These are phyloP conservation scores for Nicotiana knightiana DNA, from an alignment of 257 asterid species.

Conservation along the genomic window DNA sequence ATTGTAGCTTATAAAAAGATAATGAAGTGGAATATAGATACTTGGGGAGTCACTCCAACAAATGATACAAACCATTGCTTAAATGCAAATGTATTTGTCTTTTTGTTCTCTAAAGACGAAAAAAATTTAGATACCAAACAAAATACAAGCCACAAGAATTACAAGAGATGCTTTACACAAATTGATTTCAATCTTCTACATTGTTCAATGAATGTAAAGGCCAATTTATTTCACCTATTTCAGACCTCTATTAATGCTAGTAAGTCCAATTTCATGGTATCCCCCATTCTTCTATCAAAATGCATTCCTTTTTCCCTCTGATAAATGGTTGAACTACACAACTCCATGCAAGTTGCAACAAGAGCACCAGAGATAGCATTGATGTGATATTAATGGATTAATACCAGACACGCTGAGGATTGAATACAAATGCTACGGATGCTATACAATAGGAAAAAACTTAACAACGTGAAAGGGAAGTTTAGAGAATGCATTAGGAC, in stretches of 20 bases:
- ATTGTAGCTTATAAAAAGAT: neutral
- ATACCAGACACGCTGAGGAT: neutral
- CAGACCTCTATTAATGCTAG: neutral
- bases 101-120: neutral
- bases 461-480: neutral
- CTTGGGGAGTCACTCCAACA: neutral
- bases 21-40: neutral
- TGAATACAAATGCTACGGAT: neutral
- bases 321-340: neutral
- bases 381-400: neutral
- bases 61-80: neutral
- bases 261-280: neutral
- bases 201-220: neutral
- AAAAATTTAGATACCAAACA: neutral
- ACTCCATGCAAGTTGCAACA: neutral
- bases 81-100: neutral
- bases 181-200: neutral
- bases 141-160: conserved; percentile 1
- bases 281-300: neutral
- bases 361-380: neutral
- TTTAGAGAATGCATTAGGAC: neutral
- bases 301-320: neutral
- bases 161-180: neutral
- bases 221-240: neutral
- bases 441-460: neutral